A percentile compares a stretch with the other conserved stretches of the same genome.
phyloP scores from a whole-genome alignment of 805 yeast species.

The Nakazawaea populi region DNA sequence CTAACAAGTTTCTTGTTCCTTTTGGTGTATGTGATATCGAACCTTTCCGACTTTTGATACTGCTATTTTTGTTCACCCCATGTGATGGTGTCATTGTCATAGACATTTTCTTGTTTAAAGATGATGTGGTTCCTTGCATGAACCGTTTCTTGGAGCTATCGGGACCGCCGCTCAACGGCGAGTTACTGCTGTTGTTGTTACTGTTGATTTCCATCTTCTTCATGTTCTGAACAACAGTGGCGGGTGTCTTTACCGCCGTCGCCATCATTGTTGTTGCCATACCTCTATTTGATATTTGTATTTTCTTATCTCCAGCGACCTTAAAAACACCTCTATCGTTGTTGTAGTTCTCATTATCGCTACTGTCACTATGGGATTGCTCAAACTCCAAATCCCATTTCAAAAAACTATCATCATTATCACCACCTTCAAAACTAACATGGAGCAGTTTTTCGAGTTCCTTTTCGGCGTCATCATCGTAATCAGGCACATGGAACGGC shows the following conservation, averaged over 20 bases:
- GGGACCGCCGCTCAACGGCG: background rate
- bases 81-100: background rate
- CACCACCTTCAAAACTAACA: background rate
- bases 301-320: background rate
- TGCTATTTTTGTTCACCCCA: background rate
- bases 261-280: background rate
- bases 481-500: constrained; percentile 8
- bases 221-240: background rate
- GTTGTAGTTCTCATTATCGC: too few relatives aligned
- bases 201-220: background rate
- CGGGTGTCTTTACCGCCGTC: background rate
- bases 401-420: background rate
- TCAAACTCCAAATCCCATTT: background rate
- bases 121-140: background rate
- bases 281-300: too few relatives aligned
- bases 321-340: too few relatives aligned
- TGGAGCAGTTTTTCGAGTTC: background rate
- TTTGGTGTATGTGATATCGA: background rate
- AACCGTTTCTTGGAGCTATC: constrained; percentile 1
- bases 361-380: background rate
- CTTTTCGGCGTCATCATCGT: background rate
- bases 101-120: background rate
- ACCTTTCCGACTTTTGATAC: background rate
- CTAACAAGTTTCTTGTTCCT: background rate
- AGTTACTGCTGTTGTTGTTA: too few relatives aligned